Base-by-base conservation (phyloP, 176 grass and related monocot genomes). In the Hordeum marinum region DNA sequence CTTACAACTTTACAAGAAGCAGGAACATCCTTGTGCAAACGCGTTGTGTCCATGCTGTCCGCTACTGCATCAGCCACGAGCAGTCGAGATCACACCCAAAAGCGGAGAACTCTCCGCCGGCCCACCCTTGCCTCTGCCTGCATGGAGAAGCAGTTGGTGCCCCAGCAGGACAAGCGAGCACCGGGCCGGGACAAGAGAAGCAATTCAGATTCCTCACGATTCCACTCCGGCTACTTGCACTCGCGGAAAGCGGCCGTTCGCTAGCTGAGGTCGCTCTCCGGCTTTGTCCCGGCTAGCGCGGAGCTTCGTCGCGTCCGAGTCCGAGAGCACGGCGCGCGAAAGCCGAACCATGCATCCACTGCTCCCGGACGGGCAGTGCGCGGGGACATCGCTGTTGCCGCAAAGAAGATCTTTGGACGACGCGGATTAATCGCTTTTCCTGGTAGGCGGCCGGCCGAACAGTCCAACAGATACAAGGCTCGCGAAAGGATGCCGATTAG, bases 121-220 rank as follows among this genome's bases (percentile, higher is more conserved):
- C 25, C 29, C 4, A 34, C 32, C 32, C 32, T 3, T 34, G 32
- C 32, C 32, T 34, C 32, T 34, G 32, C 7, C 27, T 34, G 8
- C 11, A 0, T 27, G 23, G 52, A 20, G 42, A 50, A 81, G 14
- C 21, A 9, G 65, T 73, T 54, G 17, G 27, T 23, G 14, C 50
- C 27, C 45, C 35, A 3, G 8, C 65, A 32, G 42, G 25, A 12
- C 11, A 41, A 6, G 52, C 52, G 50, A 37, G 52, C 21, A 5
- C 40, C n/a, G 34, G 24, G 37, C 23, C 6, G 29, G 58, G 62
- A 59, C 29, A 32, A 3, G 59, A 34, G 25, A 5, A 60, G 69
- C 46, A 59, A 75, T 15, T 65, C 77, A 80, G 77, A 85, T 68
- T 85, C 61, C 69, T 81, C 87, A 69, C 87, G 70, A 23, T 77